A percentile compares a stretch with the other conserved stretches of the same genome.
Conservation (phyloP, 129 eudicot genomes). For the Apium graveolens region DNA sequence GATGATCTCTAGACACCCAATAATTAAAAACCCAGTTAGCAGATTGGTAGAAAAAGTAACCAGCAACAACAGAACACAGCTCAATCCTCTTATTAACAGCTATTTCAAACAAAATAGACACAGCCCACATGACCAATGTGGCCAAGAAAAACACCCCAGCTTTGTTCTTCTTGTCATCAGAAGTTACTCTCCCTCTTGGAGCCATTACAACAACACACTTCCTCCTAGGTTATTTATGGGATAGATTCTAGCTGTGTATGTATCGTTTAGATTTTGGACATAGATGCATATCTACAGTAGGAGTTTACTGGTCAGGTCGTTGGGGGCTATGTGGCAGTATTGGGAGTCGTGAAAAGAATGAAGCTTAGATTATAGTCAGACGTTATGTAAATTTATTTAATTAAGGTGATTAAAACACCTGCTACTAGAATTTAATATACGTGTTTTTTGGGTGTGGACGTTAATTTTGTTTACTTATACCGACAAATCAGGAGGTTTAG, state of each 20-base stretch:
- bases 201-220: neutral
- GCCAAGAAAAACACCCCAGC: conserved; percentile 62
- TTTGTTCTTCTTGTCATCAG: conserved; percentile 26
- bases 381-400: neutral
- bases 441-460: neutral
- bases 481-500: neutral
- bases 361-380: neutral
- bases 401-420: neutral
- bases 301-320: neutral
- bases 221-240: neutral
- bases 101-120: conserved; percentile 68
- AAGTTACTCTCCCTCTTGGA: neutral
- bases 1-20: conserved; percentile 65
- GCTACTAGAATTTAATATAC: neutral
- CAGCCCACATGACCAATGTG: conserved; percentile 73
- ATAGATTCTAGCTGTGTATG: neutral
- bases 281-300: too few species aligned
- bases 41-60: conserved; percentile 55
- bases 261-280: too few species aligned
- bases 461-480: neutral
- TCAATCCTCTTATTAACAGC: conserved; percentile 49
- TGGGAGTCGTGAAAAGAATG: neutral
- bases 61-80: conserved; percentile 42
- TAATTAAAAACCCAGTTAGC: conserved; percentile 56
- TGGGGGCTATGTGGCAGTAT: neutral